Evolutionary conservation across 2,329 filamentous ascomycete species (phyloP), one percentile per base, ranked within the genome.

Genomic region (Microcyclospora pomicola): DNA sequence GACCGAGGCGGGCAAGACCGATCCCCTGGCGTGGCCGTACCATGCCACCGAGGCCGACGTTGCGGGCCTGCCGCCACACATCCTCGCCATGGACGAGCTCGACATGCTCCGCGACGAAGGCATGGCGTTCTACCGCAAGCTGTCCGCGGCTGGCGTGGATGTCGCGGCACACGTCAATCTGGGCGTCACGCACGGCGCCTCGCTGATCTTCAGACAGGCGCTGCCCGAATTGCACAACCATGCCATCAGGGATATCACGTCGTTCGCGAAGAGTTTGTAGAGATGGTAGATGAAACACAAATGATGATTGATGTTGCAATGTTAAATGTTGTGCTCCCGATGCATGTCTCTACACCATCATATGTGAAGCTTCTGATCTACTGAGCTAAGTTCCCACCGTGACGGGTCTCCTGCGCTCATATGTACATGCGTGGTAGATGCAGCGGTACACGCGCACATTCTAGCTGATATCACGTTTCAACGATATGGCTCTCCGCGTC

Each of bases 21-120:
- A 56, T 34, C 45, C 54, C n/a, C 36, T 45, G n/a, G 45, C 46
- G 3, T 49, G 47, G 46, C 47, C 47, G 6, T 48, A 45, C 15
- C 35, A 44, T 27, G 38, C 47, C 12, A 41, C 24, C 1, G 32
- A 33, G 9, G 42, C 47, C 12, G 43, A 48, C 10, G 27, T 49
- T 24, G 37, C 40, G 31, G 47, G 45, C 6, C 28, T 47, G 33
- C 47, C 47, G 30, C 47, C 47, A 1, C 35, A 40, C 27, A 33
- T 45, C 5, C 19, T 49, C 15, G 35, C 35, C 3, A 39, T 55
- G 46, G 50, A 54, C 29, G 53, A 58, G 43, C 41, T 58, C 4
- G 53, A 56, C 39, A 52, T 53, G 5, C 28, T 56, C 34, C 38
- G 50, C 31, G 53, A 56, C 30, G 54, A 58, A 37, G 54, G 54